Evolutionary conservation across 305 asterid genomes (phyloP).

Genomic region (Ilex paraguariensis): DNA sequence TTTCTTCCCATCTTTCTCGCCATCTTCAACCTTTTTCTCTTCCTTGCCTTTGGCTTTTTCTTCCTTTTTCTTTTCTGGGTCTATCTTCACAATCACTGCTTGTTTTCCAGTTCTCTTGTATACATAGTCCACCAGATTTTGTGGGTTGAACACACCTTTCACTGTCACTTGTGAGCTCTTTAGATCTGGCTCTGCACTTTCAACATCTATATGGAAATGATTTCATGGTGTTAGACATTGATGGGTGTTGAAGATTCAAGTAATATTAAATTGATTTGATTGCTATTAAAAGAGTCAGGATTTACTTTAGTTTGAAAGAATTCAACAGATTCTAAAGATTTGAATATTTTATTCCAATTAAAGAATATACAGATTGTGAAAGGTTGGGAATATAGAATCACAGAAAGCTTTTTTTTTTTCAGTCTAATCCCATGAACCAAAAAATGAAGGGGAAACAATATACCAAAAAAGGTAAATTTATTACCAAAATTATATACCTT

Average conservation of each 20-base stretch:
- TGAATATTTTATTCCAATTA: constrained; percentile 20
- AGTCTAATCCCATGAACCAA: neutral
- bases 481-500: constrained; percentile 19
- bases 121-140: constrained; percentile 49
- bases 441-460: constrained; percentile 13
- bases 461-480: neutral
- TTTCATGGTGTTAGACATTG: neutral
- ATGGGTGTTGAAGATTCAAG: too few species aligned
- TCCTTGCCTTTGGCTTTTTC: constrained; percentile 24
- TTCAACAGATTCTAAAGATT: constrained; percentile 26
- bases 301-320: constrained; percentile 28
- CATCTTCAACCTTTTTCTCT: constrained; percentile 19
- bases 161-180: constrained; percentile 72
- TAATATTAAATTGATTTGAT: too few species aligned
- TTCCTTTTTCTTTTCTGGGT: constrained; percentile 57
- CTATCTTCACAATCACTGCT: constrained; percentile 49
- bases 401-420: neutral
- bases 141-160: constrained; percentile 55
- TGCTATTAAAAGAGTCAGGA: constrained; percentile 2
- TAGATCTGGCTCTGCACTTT: constrained; percentile 71
- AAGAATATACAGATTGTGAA: constrained; percentile 31
- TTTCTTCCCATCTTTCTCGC: constrained; percentile 16
- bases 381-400: constrained; percentile 18
- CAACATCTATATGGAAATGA: constrained; percentile 45
- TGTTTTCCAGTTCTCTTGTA: constrained; percentile 66